Evolutionary conservation across 1,139 yeast species (phyloP).

Genomic region (Debaryomycetaceae sp.): DNA sequence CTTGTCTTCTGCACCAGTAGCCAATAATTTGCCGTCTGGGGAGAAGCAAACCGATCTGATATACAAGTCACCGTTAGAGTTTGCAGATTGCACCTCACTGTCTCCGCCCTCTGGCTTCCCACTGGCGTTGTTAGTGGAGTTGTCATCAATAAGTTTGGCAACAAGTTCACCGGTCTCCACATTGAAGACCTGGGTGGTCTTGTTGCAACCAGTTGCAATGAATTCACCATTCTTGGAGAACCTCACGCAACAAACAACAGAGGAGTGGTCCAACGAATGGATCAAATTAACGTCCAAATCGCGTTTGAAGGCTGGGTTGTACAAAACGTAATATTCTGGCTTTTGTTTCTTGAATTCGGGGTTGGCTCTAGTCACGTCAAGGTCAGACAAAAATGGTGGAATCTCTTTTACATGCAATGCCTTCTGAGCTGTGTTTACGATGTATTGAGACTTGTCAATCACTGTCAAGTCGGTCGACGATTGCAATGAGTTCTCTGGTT

Average conservation of each 20-base stretch:
- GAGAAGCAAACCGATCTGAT: slow-evolving; percentile 95
- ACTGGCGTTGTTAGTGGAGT: slow-evolving; percentile 34
- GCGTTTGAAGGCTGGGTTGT: slow-evolving; percentile 75
- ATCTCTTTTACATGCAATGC: slow-evolving; percentile 67
- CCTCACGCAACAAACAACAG: slow-evolving; percentile 95
- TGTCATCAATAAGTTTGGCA: slow-evolving; percentile 84
- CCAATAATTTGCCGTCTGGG: slow-evolving; percentile 92
- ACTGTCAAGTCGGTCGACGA: slow-evolving; percentile 36
- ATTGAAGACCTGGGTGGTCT: slow-evolving; percentile 90
- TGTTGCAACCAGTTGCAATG: slow-evolving; percentile 96
- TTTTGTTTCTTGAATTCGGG: slow-evolving; percentile 80
- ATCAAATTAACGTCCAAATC: slow-evolving; percentile 82
- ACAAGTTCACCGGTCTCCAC: slow-evolving; percentile 90
- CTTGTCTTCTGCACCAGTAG: slow-evolving; percentile 98
- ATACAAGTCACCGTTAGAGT: slow-evolving; percentile 74
- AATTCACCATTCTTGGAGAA: slow-evolving; percentile 90
- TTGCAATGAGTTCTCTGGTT: slow-evolving; percentile 13
- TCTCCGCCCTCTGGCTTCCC: slow-evolving; percentile 18
- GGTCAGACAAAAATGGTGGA: slow-evolving; percentile 77
- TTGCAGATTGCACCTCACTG: slow-evolving; percentile 19
- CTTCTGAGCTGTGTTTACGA: slow-evolving; percentile 41
- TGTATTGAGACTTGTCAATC: slow-evolving; percentile 41
- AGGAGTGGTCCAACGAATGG: slow-evolving; percentile 86
- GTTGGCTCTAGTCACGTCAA: slow-evolving; percentile 76
- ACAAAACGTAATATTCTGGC: slow-evolving; percentile 83